These are phyloP conservation scores for Fonsecaea nubica DNA, from an alignment of 2,329 filamentous ascomycete genomes.

Conservation along the genomic window DNA sequence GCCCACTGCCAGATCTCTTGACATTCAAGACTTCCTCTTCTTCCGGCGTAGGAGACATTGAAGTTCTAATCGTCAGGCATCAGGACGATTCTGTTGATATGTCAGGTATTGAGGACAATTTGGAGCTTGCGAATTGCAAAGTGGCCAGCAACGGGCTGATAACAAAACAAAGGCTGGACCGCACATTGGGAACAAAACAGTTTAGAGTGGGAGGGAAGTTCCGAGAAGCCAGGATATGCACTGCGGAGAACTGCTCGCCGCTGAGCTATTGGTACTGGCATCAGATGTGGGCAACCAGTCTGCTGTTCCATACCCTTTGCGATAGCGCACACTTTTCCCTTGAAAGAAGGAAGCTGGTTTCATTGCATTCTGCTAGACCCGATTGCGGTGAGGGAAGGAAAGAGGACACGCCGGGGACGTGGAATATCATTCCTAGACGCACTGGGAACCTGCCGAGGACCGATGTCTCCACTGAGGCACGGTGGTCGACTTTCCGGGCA, in stretches of 20 bases:
- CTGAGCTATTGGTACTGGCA: neutral
- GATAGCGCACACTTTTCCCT: slow-evolving; percentile 5
- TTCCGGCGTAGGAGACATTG: slow-evolving; percentile 33
- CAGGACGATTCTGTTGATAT: neutral
- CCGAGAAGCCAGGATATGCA: slow-evolving; percentile 8
- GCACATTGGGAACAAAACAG: neutral
- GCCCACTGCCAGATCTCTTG: slow-evolving; percentile 53
- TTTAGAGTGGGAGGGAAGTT: slow-evolving; percentile 13
- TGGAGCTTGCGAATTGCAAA: slow-evolving; percentile 1
- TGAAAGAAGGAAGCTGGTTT: neutral
- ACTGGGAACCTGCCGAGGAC: slow-evolving; percentile 17
- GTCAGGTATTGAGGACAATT: neutral
- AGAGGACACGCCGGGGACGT: slow-evolving; percentile 6
- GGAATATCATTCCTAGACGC: slow-evolving; percentile 7
- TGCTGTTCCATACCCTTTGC: slow-evolving; percentile 9
- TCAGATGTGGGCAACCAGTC: neutral
- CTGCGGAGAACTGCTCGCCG: slow-evolving; percentile 10
- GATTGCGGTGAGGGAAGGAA: slow-evolving; percentile 8
- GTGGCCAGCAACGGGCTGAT: slow-evolving; percentile 2
- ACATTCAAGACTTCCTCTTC: slow-evolving; percentile 30
- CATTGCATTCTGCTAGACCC: slow-evolving; percentile 1
- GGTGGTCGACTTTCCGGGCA: slow-evolving; percentile 11
- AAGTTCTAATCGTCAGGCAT: neutral
- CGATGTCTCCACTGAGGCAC: slow-evolving; percentile 9
- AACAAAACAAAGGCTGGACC: slow-evolving; percentile 13